These are phyloP conservation scores for Tolypocladium guangdongense DNA, from an alignment of 2,329 filamentous ascomycete species.

Conservation along the genomic window DNA sequence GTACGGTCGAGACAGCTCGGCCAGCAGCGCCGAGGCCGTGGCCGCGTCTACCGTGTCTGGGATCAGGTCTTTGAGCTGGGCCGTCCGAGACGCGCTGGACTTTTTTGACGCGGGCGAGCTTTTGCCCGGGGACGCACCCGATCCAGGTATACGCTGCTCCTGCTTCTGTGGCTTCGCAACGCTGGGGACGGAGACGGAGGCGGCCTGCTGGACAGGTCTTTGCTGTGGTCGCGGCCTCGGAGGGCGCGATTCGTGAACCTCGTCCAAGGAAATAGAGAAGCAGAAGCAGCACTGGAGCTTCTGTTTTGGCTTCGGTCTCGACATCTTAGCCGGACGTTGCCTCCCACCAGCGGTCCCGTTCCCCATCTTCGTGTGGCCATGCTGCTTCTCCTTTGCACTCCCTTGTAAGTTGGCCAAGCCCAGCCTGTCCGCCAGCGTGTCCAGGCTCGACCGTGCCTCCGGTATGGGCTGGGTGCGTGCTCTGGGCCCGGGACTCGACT, in stretches of 20 bases:
- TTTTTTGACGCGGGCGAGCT: constrained; percentile 17
- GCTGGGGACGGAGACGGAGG: constrained; percentile 10
- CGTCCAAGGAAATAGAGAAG: constrained; percentile 37
- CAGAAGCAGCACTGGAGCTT: constrained; percentile 38
- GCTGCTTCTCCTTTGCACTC: constrained; percentile 16
- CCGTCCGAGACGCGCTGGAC: constrained; percentile 20
- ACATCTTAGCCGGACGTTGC: constrained; percentile 11
- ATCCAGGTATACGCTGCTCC: not conserved
- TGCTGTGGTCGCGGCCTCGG: constrained; percentile 31
- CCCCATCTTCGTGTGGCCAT: constrained; percentile 9
- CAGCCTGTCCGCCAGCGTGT: constrained; percentile 73
- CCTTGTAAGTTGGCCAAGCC: constrained; percentile 59
- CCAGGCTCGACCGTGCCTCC: constrained; percentile 64
- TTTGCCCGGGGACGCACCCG: constrained; percentile 17
- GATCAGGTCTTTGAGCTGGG: constrained; percentile 42
- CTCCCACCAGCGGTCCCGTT: constrained; percentile 7
- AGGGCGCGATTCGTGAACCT: constrained; percentile 26
- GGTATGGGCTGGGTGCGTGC: constrained; percentile 40
- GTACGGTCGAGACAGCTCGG: constrained; percentile 63
- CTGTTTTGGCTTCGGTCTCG: constrained; percentile 16
- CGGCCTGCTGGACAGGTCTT: constrained; percentile 29
- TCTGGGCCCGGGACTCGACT: constrained; percentile 33
- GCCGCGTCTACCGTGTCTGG: constrained; percentile 55
- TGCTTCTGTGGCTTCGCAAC: not conserved
- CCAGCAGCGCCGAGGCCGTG: constrained; percentile 58